Evolutionary conservation across 306 rosid genomes (phyloP).

Genomic region (Trichosanthes cucumerina): DNA sequence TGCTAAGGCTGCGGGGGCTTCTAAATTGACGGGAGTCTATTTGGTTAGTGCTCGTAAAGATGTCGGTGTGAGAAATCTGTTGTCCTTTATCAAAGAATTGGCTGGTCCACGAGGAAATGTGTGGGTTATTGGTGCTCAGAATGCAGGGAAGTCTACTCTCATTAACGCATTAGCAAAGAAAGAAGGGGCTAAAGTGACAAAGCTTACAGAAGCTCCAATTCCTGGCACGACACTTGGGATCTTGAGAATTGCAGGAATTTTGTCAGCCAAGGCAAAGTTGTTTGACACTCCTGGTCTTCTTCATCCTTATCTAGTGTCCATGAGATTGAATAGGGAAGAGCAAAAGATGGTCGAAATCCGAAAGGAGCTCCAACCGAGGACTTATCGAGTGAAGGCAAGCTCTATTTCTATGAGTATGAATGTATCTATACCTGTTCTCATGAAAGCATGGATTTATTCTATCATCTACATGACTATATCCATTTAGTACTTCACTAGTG

Average conservation of each 20-base stretch:
- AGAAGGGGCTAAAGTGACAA: constrained; percentile 61
- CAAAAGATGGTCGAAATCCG: constrained; percentile 89
- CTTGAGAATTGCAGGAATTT: constrained; percentile 74
- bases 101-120: constrained; percentile 96
- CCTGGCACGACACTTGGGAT: constrained; percentile 95
- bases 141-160: constrained; percentile 94
- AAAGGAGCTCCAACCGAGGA: constrained; percentile 79
- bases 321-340: constrained; percentile 76
- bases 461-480: neutral
- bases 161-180: constrained; percentile 74
- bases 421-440: neutral
- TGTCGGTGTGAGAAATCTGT: constrained; percentile 62
- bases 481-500: neutral
- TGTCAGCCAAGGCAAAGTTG: constrained; percentile 82
- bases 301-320: constrained; percentile 68
- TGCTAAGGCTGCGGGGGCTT: constrained; percentile 69
- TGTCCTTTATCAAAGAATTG: constrained; percentile 60
- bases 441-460: neutral
- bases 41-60: constrained; percentile 77
- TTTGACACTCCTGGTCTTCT: constrained; percentile 91
- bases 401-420: neutral
- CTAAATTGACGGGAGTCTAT: constrained; percentile 68
- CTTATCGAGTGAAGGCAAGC: constrained; percentile 78
- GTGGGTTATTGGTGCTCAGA: constrained; percentile 95
- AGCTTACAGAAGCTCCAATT: constrained; percentile 90